Conservation (phyloP, 192 early-diverging fungal genomes). For the Coemansia interrupta region DNA sequence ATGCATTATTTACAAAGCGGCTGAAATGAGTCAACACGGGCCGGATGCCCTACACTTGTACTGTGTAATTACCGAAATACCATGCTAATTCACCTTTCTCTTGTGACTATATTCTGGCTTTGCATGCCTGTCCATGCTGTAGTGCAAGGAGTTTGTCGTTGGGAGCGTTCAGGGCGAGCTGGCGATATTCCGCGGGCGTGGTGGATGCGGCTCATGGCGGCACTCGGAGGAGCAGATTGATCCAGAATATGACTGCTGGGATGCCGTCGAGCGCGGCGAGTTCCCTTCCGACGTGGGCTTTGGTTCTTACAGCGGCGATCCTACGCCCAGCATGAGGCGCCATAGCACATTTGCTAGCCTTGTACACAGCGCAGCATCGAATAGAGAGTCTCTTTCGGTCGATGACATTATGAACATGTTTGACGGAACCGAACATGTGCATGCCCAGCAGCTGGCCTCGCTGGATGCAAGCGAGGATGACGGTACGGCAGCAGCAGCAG, state of each 20-base stretch:
- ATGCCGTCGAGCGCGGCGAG: constrained; percentile 41
- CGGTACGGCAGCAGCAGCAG: neutral
- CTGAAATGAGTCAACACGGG: neutral
- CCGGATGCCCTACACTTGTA: neutral
- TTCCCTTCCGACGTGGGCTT: constrained; percentile 15
- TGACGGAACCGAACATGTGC: constrained; percentile 16
- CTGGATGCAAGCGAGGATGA: constrained; percentile 38
- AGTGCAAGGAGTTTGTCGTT: constrained; percentile 56
- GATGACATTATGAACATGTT: constrained; percentile 45
- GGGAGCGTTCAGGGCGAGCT: constrained; percentile 52
- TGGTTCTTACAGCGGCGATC: neutral
- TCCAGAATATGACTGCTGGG: constrained; percentile 54
- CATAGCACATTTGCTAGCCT: constrained; percentile 42
- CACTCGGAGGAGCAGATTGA: constrained; percentile 46
- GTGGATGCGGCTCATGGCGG: constrained; percentile 48
- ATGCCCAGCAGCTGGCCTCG: constrained; percentile 8
- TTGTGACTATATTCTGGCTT: neutral
- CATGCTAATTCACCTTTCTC: neutral
- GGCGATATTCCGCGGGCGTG: constrained; percentile 51
- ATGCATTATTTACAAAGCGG: neutral
- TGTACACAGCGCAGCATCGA: constrained; percentile 10
- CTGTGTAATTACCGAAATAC: neutral
- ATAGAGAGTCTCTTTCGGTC: constrained; percentile 38
- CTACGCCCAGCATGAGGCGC: constrained; percentile 8
- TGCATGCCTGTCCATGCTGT: constrained; percentile 1